Evolutionary conservation across 768 basidiomycete species (phyloP), one percentile per base, ranked within the genome.

Genomic region (Boletus huronensis): DNA sequence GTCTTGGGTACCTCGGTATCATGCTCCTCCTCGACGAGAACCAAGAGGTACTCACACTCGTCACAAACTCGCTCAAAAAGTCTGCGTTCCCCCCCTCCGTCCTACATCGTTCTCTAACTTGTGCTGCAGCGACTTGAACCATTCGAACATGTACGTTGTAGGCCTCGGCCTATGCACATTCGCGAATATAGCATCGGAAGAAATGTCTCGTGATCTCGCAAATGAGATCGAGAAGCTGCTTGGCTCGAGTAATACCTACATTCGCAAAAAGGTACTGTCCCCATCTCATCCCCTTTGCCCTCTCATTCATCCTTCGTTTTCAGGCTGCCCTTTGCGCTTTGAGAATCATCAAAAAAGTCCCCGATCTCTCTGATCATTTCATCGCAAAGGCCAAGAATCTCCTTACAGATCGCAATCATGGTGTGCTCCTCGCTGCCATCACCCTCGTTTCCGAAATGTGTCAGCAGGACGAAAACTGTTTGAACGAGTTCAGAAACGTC

Each of bases 11-110:
- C 65, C 77, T 99, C 32, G 97, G 97, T 0, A 98, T 98, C 62
- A 98, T 98, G 97, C 76, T 99, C 58, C 75, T 99, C 34, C 73
- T 99, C 57, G 97, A 99, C 67, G 97, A 99, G 78, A 97, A 90
- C 62, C 93, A 97, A 70, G 97, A 99, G 71, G 95, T 98, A 2
- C 75, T 99, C 58, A 99, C 93, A 1, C 78, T 99, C 43, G 95
- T 99, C 43, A 99, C 97, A 16, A 99, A 99, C 70, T 97, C 94
- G 29, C 74, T 99, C 64, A 99, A 99, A 75, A 98, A 98, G 97
- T 98, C 74, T 29, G 43, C 40, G 23, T 19, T 39, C 39, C 41
- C 7, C 3, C 36, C 17, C 31, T 52, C 39, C 23, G 34, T 39
- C 41, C 13, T 14, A 1, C 17, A 26, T 35, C 38, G 45, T 54